A percentile compares a stretch with the other conserved stretches of the same genome.
Evolutionary conservation across 176 grass and related monocot species (phyloP).

Genomic region (Carex littledalei): DNA sequence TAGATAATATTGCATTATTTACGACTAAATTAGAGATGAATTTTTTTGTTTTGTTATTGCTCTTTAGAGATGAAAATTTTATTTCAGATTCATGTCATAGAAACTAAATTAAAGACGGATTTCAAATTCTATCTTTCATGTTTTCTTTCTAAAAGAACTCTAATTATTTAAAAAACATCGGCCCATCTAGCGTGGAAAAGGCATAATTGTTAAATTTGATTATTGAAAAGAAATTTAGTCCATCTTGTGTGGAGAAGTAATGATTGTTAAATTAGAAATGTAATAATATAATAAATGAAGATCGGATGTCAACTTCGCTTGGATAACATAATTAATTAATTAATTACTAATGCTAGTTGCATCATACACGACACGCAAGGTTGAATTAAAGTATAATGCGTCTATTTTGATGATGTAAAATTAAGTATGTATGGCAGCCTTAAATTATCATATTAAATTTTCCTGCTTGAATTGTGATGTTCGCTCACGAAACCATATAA

Average conservation of each 20-base stretch:
- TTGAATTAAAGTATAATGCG: not conserved
- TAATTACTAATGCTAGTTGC: not conserved
- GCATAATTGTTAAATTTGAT: not conserved
- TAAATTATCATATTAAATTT: not conserved
- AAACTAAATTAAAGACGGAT: no score
- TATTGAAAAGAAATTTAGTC: not conserved
- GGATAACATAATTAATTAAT: not conserved
- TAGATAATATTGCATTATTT: no score
- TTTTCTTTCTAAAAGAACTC: not conserved
- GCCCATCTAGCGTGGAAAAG: not conserved
- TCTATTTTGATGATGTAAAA: no score
- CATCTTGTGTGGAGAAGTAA: not conserved
- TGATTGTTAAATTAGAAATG: not conserved
- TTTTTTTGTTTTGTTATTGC: no score
- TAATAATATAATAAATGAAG: not conserved
- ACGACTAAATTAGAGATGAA: no score
- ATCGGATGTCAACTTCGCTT: constrained; percentile 3
- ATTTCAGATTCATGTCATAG: no score
- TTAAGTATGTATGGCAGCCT: not conserved
- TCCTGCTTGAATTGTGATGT: not conserved
- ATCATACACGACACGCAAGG: not conserved
- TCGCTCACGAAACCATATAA: no score
- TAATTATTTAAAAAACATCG: not conserved
- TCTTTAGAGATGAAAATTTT: no score
- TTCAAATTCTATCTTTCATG: not conserved